Base-by-base conservation (phyloP, 2,329 filamentous ascomycete genomes). In the Chaetomiaceae sp. region DNA sequence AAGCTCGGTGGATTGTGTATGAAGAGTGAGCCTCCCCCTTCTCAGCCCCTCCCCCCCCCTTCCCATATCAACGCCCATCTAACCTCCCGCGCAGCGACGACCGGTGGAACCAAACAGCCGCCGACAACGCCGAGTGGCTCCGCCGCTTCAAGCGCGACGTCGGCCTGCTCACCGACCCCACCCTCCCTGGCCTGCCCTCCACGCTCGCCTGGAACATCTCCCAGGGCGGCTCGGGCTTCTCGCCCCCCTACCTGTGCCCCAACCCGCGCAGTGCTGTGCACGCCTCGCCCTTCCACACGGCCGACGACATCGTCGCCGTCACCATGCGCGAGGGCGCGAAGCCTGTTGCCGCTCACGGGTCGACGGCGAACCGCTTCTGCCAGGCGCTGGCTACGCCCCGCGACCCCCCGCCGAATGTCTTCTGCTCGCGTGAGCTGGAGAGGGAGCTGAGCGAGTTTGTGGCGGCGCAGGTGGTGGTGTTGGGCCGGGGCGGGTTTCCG, bases 101-200 rank as follows among this genome's bases (percentile, higher is more conserved):
- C 55, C 76, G 76, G 2, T 81, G 78, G 75, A 82, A 83, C 58
- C 74, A 79, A 54, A 83, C 79, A 0, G 75, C 76, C 1, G 78
- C 78, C 24, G 79, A 83, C 56, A 82, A 83, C 52, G 70, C 68
- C 1, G 78, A 83, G 60, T 83, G 79, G 79, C 68, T 83, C 11
- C 68, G 72, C 46, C 72, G 78, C 36, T 82, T 83, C 65, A 83
- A 83, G 61, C 71, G 76, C 10, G 71, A 78, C 38, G 69, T 66
- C 1, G 76, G 76, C 15, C 73, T 83, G 24, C 60, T 74, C 3
- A 64, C 67, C 1, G 61, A 67, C n/a, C 65, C 68, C 9, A 62
- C 67, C 4, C 74, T 77, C 0, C 76, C 76, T 0, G 76, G 76
- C 2, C 66, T 81, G 0, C 65, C 69, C 1, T 52, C 59, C 2